Base-by-base conservation (phyloP, 2,329 filamentous ascomycete genomes). In the Trichoderma brevicompactum region DNA sequence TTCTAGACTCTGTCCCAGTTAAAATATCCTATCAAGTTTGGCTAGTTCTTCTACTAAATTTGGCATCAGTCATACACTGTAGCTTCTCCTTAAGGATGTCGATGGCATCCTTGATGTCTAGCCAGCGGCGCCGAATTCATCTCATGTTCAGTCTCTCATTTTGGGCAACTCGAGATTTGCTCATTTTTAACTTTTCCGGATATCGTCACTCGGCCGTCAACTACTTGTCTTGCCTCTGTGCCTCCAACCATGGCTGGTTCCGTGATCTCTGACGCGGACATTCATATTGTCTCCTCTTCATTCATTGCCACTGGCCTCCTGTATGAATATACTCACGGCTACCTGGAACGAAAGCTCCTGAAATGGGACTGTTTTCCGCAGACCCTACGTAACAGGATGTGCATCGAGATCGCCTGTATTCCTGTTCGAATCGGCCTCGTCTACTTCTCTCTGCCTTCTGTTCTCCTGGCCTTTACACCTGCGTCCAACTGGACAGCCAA, bases 301-400 rank as follows among this genome's bases (percentile, higher is more conserved):
- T 60, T 60, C 41, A 46, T 60, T 34, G 43, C 43, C 13, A 60
- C 56, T 13, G 56, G 40, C n/a, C 12, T 60, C 13, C 5, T 46
- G 3, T 60, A 36, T 19, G 43, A 60, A 49, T 36, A 36, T 60
- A 49, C 28, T 2, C 38, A 60, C 10, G n/a, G 15, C 48, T 32
- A 34, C 28, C 36, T 43, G 19, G 56, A 60, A 36, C n/a, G 19
- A 46, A 46, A 36, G 13, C 56, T 60, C 12, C 15, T 41, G 10
- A 60, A 60, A 49, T 60, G 56, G 56, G 43, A 60, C 5, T 23
- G 43, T n/a, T 46, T 60, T 2, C 44, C 56, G 13, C 23, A 46
- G 36, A 34, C 56, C 5, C 28, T 60, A 19, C 56, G 56, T 19
- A 46, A 60, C 56, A 41, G 56, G 43, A 46, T 60, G 32, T 60